Base-by-base conservation (phyloP, 495 filamentous ascomycete species). In the Penicilliopsis zonata region DNA sequence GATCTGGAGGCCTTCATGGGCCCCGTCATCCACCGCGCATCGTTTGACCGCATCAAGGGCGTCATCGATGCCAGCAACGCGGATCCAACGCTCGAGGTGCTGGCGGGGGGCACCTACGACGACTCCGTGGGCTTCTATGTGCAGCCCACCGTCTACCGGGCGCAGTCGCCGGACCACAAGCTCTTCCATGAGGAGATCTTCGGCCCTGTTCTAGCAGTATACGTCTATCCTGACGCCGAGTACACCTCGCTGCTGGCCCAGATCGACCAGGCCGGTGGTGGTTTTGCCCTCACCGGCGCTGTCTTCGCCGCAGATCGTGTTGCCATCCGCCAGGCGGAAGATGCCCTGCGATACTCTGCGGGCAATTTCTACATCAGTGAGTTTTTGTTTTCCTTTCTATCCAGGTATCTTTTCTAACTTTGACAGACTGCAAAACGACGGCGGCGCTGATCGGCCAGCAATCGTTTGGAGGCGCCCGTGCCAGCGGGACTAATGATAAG, bases 301-400 rank as follows among this genome's bases (percentile, higher is more conserved):
- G 64, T 92, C 18, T 92, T 90, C 47, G 82, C 83, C 2, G 49
- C 61, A 18, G 79, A 87, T 50, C 69, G 81, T 10, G 42, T 50
- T 12, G 79, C 70, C 1, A 65, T 87, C 32, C 70, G 78, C 7
- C 48, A 71, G 32, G 83, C 83, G 2, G 80, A 87, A 54, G 70
- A 87, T 42, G 65, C 63, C 23, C 69, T 92, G 33, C 70, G 78
- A 35, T 78, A 86, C 47, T 68, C 80, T 7, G 80, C 82, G 8
- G 84, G 84, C 5, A 92, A 90, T 52, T 87, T 90, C 54, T 92
- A 90, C 50, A 70, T 86, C 58, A 88, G 59, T 64, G 86, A n/a
- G n/a, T n/a, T n/a, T n/a, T n/a, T n/a, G n/a, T n/a, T n/a, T n/a
- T n/a, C n/a, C n/a, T n/a, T n/a, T n/a, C n/a, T n/a, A n/a, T n/a